A percentile compares a stretch with the other conserved stretches of the same genome.
Conservation (phyloP, 2,329 filamentous ascomycete species). For the Fusarium keratoplasticum region DNA sequence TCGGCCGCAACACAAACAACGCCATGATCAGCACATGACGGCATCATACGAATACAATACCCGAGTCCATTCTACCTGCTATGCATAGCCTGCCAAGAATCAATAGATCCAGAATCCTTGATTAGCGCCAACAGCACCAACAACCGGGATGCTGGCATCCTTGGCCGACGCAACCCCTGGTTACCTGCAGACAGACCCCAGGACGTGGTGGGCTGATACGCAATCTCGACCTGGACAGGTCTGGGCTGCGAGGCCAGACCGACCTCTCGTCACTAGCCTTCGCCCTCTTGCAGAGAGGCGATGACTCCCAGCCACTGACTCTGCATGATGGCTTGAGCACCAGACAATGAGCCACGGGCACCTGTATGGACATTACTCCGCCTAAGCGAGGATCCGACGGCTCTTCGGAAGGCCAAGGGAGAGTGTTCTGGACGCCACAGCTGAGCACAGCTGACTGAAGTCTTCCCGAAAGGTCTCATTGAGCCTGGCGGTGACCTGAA, state of each 20-base stretch:
- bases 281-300: neutral
- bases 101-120: neutral
- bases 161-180: neutral
- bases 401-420: neutral
- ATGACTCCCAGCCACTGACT: neutral
- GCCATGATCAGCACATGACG: neutral
- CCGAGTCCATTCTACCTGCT: neutral
- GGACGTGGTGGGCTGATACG: neutral
- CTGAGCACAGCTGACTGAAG: neutral
- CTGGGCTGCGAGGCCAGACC: neutral
- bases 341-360: neutral
- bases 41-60: neutral
- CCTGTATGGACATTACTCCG: neutral
- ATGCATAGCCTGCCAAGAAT: neutral
- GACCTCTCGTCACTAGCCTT: neutral
- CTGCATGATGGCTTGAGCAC: neutral
- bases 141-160: neutral
- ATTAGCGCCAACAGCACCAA: neutral
- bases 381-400: neutral
- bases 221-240: neutral
- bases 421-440: neutral
- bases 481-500: neutral
- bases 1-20: neutral
- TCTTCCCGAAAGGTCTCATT: neutral
- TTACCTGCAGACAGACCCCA: neutral